These are phyloP conservation scores for Cucumis melo DNA, from an alignment of 306 rosid genomes.

Conservation along the genomic window DNA sequence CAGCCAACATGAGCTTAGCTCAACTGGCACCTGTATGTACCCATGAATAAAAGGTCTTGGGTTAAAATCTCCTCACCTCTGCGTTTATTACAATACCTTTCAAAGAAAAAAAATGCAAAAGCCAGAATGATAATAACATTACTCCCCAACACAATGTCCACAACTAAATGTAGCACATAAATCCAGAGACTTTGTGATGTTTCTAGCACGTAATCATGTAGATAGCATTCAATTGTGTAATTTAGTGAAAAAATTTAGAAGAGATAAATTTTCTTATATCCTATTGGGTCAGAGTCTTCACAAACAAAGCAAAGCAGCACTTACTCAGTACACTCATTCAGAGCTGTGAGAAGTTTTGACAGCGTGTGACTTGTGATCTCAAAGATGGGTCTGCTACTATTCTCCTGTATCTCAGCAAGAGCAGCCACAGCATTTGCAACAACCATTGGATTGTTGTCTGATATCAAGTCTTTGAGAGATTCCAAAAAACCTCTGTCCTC, in stretches of 20 bases:
- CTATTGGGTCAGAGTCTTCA: neutral
- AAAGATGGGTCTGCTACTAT: conserved; percentile 71
- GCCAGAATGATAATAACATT: neutral
- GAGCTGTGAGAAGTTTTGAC: conserved; percentile 93
- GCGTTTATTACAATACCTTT: too few species aligned
- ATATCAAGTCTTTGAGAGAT: conserved; percentile 91
- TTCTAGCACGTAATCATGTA: neutral
- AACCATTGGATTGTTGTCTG: conserved; percentile 99
- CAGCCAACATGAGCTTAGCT: too few species aligned
- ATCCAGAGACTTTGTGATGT: neutral
- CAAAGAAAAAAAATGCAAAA: neutral
- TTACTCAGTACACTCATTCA: conserved; percentile 98
- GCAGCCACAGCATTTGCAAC: conserved; percentile 99
- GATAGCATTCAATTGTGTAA: neutral
- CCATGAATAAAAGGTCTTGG: too few species aligned
- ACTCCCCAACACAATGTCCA: neutral
- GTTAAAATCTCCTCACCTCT: too few species aligned
- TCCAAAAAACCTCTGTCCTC: conserved; percentile 98
- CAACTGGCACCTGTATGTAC: too few species aligned
- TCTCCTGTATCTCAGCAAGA: conserved; percentile 94
- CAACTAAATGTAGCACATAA: neutral
- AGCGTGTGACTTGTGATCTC: conserved; percentile 81
- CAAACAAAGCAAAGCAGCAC: conserved; percentile 20
- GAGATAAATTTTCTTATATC: neutral
- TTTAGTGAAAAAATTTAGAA: neutral